A percentile compares a stretch with the other conserved stretches of the same genome.
phyloP scores from a whole-genome alignment of 129 eudicot species.

The Arctium minus region DNA sequence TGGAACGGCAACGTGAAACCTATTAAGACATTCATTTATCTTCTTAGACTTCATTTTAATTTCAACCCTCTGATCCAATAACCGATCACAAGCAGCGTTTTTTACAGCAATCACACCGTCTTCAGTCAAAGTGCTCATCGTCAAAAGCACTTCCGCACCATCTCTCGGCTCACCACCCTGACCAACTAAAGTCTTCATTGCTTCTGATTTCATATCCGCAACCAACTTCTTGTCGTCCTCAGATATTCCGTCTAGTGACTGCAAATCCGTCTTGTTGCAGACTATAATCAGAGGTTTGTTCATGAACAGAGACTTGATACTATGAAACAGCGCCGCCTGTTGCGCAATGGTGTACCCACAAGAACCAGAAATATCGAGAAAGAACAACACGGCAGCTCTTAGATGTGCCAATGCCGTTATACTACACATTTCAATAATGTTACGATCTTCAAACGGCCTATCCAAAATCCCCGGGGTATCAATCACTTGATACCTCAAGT shows the following conservation, averaged over 20 bases:
- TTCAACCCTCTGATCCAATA: constrained; percentile 81
- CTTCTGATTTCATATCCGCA: constrained; percentile 86
- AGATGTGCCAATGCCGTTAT: too few relatives aligned
- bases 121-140: constrained; percentile 89
- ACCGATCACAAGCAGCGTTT: constrained; percentile 78
- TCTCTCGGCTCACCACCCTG: constrained; percentile 74
- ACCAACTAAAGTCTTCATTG: constrained; percentile 70
- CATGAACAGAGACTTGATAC: too few relatives aligned
- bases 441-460: too few relatives aligned
- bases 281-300: too few relatives aligned
- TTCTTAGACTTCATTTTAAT: constrained; percentile 90
- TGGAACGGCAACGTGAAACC: constrained; percentile 88
- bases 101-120: constrained; percentile 60
- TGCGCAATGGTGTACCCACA: too few relatives aligned
- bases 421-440: too few relatives aligned
- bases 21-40: constrained; percentile 72
- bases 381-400: too few relatives aligned
- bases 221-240: constrained; percentile 85
- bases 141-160: constrained; percentile 68
- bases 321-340: too few relatives aligned
- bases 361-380: too few relatives aligned
- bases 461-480: too few relatives aligned
- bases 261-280: constrained; percentile 64
- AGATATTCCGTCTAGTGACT: constrained; percentile 61
- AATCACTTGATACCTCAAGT: too few relatives aligned